phyloP scores from a whole-genome alignment of 768 basidiomycete genomes.

The Russula griseocarnosa region DNA sequence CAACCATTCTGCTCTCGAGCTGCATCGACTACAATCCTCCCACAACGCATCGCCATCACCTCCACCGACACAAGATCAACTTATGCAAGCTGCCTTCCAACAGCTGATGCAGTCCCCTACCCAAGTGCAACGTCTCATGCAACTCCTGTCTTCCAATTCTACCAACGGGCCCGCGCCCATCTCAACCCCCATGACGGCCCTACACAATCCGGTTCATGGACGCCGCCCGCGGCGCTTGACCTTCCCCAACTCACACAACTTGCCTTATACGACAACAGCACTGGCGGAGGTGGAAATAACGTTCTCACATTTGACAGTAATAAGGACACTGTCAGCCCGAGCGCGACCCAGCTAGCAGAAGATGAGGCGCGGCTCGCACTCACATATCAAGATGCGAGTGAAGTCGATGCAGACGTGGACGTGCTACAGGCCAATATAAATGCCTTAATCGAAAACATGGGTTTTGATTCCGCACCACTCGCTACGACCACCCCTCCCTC shows the following conservation, averaged over 20 bases:
- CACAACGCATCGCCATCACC: conserved; percentile 1
- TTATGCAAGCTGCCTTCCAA: conserved; percentile 30
- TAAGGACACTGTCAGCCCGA: conserved; percentile 30
- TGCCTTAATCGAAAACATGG: conserved; percentile 65
- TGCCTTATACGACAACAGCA: conserved; percentile 28
- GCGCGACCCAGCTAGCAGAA: conserved; percentile 36
- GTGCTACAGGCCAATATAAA: conserved; percentile 65
- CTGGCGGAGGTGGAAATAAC: neutral
- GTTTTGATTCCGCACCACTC: conserved; percentile 50
- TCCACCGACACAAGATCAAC: conserved; percentile 22
- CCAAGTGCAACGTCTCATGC: conserved; percentile 33
- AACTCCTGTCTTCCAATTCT: conserved; percentile 26
- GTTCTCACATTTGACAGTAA: conserved; percentile 33
- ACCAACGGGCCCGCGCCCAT: neutral
- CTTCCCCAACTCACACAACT: conserved; percentile 29
- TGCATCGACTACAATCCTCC: conserved; percentile 21
- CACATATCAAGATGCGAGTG: conserved; percentile 55
- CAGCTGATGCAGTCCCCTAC: conserved; percentile 31
- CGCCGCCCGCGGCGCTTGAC: conserved; percentile 27
- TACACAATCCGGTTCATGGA: conserved; percentile 19
- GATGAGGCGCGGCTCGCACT: conserved; percentile 46
- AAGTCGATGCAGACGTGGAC: conserved; percentile 71
- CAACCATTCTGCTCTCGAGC: conserved; percentile 25
- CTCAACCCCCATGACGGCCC: conserved; percentile 12
- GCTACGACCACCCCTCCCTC: conserved; percentile 9